Percentiles rank a stretch among this genome's conserved stretches.
Evolutionary conservation across 2,329 filamentous ascomycete species (phyloP).

Genomic region (Chrysosphaeria jannelii): DNA sequence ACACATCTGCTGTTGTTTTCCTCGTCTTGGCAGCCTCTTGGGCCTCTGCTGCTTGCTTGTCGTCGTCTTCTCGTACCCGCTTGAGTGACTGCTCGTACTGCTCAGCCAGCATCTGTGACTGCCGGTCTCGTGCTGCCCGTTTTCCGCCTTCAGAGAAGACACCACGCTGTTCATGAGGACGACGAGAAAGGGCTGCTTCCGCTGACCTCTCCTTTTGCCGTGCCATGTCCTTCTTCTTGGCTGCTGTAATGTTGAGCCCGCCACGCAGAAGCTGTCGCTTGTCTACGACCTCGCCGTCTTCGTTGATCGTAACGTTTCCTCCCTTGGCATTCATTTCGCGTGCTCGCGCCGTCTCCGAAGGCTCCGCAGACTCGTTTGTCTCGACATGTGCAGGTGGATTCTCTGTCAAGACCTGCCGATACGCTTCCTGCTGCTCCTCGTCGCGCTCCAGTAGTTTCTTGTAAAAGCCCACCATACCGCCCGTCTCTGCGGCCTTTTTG

Average conservation of each 20-base stretch:
- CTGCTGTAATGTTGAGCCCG: slow-evolving; percentile 41
- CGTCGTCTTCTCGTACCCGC: slow-evolving; percentile 36
- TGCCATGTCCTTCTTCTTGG: slow-evolving; percentile 20
- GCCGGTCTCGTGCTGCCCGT: slow-evolving; percentile 41
- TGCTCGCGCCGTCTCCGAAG: slow-evolving; percentile 23
- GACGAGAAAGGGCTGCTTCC: background rate
- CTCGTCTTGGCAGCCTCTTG: slow-evolving; percentile 41
- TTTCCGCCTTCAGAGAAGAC: slow-evolving; percentile 18
- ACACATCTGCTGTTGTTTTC: slow-evolving; percentile 50
- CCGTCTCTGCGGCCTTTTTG: slow-evolving; percentile 18
- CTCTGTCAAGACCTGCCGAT: too few species aligned
- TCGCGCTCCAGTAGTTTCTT: slow-evolving; percentile 39
- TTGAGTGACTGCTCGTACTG: slow-evolving; percentile 48
- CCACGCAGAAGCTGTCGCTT: slow-evolving; percentile 52
- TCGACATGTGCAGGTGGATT: too few species aligned
- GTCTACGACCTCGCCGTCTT: slow-evolving; percentile 59
- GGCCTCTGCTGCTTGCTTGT: slow-evolving; percentile 27
- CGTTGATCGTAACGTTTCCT: slow-evolving; percentile 37
- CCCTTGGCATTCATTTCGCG: slow-evolving; percentile 32
- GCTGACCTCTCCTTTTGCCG: slow-evolving; percentile 1
- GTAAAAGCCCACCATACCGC: slow-evolving; percentile 49
- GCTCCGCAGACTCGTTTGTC: slow-evolving; percentile 9
- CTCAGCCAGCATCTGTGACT: slow-evolving; percentile 49
- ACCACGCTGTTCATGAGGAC: slow-evolving; percentile 1
- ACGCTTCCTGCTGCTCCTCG: slow-evolving; percentile 38